Percentiles rank a stretch among this genome's conserved stretches.
phyloP scores from a whole-genome alignment of 768 basidiomycete genomes.

The Lyophyllum semitale region DNA sequence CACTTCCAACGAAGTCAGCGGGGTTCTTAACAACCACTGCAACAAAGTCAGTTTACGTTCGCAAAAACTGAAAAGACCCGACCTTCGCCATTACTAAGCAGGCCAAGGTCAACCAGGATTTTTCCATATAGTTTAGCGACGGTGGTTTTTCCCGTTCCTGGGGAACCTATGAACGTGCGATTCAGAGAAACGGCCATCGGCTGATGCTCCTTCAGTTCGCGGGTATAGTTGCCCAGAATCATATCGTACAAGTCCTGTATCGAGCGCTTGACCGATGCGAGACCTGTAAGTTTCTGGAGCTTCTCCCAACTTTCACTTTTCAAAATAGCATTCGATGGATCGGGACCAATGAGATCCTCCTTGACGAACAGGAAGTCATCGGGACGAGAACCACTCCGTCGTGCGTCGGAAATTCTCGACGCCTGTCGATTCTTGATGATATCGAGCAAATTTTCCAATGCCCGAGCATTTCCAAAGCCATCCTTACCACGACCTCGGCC shows the following conservation, averaged over 20 bases:
- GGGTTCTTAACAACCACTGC: slow-evolving; percentile 70
- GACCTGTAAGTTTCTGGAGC: slow-evolving; percentile 54
- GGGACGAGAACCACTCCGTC: slow-evolving; percentile 35
- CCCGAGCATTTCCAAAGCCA: slow-evolving; percentile 73
- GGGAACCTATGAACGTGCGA: slow-evolving; percentile 65
- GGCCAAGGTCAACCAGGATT: slow-evolving; percentile 57
- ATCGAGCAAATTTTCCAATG: slow-evolving; percentile 51
- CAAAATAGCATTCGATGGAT: slow-evolving; percentile 50
- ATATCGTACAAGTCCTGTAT: slow-evolving; percentile 47
- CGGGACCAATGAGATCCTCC: slow-evolving; percentile 67
- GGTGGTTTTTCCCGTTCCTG: slow-evolving; percentile 74
- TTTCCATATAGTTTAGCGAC: slow-evolving; percentile 69
- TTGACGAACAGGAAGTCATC: slow-evolving; percentile 53
- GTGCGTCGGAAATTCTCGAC: slow-evolving; percentile 42
- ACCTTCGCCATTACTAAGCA: slow-evolving; percentile 80
- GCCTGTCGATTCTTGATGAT: slow-evolving; percentile 56
- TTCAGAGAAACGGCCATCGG: slow-evolving; percentile 60
- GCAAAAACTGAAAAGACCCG: slow-evolving; percentile 4
- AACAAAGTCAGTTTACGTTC: not conserved
- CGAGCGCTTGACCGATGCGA: slow-evolving; percentile 57
- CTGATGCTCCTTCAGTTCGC: slow-evolving; percentile 58
- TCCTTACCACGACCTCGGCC: slow-evolving; percentile 58
- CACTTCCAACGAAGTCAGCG: slow-evolving; percentile 64
- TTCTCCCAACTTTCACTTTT: slow-evolving; percentile 52
- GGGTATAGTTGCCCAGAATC: slow-evolving; percentile 55